Conservation (phyloP, 768 basidiomycete genomes). For the Mrakia frigida region DNA sequence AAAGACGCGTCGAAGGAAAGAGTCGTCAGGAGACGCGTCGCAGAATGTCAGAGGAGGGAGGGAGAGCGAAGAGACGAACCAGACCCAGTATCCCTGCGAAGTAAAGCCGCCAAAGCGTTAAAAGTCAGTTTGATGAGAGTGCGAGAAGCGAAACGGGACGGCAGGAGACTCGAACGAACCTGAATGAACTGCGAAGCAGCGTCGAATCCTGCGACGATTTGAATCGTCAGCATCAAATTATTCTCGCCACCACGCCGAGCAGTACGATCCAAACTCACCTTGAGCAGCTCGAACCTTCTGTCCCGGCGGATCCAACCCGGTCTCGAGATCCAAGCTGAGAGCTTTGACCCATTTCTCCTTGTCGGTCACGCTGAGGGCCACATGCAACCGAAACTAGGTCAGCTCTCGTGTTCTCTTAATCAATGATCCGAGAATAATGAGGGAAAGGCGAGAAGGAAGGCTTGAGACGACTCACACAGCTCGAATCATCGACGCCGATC, state of each 20-base stretch:
- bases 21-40: not conserved
- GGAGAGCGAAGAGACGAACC: constrained; percentile 45
- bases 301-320: constrained; percentile 80
- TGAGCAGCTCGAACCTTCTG: constrained; percentile 86
- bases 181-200: constrained; percentile 67
- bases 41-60: not conserved
- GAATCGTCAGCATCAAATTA: too few relatives aligned
- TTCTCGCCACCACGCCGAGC: too few relatives aligned
- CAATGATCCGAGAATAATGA: constrained; percentile 77
- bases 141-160: not conserved
- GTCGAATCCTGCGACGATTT: constrained; percentile 67
- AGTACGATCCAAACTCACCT: constrained; percentile 42
- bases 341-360: constrained; percentile 76
- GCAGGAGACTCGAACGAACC: not conserved
- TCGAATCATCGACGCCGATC: constrained; percentile 43
- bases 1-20: constrained; percentile 39
- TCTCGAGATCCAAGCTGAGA: constrained; percentile 83
- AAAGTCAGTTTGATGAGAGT: constrained; percentile 39
- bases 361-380: constrained; percentile 24
- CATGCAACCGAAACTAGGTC: constrained; percentile 52
- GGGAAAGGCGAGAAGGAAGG: constrained; percentile 62
- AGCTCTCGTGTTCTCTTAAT: too few relatives aligned
- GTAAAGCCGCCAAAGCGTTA: constrained; percentile 7
- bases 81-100: constrained; percentile 88
- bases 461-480: constrained; percentile 27